Percentiles rank a stretch among this genome's conserved stretches.
Conservation (phyloP, 805 yeast genomes). For the Wickerhamomyces bovis region DNA sequence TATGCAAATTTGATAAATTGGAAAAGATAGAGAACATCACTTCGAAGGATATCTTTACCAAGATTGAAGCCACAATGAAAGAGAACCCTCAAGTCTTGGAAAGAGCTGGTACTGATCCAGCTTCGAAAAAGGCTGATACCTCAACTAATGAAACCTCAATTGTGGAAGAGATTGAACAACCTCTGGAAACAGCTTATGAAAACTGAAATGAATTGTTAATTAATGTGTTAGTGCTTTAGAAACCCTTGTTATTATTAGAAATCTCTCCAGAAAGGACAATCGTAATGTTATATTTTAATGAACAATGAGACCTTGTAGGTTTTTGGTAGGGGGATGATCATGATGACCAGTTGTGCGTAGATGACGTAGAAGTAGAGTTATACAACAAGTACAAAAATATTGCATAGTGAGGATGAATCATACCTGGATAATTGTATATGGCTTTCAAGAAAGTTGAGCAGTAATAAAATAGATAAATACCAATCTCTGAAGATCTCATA, state of each 20-base stretch:
- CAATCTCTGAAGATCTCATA: neutral
- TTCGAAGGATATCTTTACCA: constrained; percentile 35
- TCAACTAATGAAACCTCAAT: constrained; percentile 2
- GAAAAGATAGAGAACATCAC: constrained; percentile 18
- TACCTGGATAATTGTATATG: too few relatives aligned
- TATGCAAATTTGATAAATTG: constrained; percentile 22
- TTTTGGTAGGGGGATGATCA: too few relatives aligned
- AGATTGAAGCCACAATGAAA: constrained; percentile 25
- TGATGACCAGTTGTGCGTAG: too few relatives aligned
- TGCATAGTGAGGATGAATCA: too few relatives aligned
- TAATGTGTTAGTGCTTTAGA: neutral
- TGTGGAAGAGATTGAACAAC: constrained; percentile 11
- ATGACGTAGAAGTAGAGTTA: too few relatives aligned
- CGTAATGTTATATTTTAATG: neutral
- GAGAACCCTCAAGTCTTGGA: constrained; percentile 20
- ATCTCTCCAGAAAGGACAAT: neutral
- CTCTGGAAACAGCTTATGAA: constrained; percentile 11
- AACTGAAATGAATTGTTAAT: neutral
- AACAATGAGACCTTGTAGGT: too few relatives aligned
- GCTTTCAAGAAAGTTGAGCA: neutral
- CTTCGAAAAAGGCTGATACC: neutral
- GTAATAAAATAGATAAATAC: neutral
- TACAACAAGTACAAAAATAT: too few relatives aligned
- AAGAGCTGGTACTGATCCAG: neutral
- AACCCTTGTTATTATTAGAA: neutral